A percentile compares a stretch with the other conserved stretches of the same genome.
These are phyloP conservation scores for Penicillium palitans DNA, from an alignment of 2,329 filamentous ascomycete species.

Conservation along the genomic window DNA sequence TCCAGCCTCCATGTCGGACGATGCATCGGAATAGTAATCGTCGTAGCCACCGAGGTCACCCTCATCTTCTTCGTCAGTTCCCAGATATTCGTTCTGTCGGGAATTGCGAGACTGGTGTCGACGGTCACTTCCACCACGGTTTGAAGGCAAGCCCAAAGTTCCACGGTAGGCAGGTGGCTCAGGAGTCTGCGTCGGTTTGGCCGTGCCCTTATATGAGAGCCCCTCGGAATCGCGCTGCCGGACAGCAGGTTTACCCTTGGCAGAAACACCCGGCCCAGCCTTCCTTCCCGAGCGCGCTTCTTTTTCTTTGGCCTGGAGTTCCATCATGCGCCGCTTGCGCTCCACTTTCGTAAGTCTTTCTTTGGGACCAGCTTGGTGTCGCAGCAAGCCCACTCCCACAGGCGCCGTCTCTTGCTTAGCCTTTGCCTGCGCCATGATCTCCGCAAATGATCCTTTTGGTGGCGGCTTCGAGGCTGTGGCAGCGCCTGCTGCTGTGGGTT, in stretches of 20 bases:
- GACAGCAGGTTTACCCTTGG: conserved; percentile 24
- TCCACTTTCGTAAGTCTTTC: conserved; percentile 59
- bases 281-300: conserved; percentile 36
- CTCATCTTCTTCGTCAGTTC: conserved; percentile 51
- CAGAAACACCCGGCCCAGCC: conserved; percentile 20
- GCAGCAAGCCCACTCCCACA: conserved; percentile 53
- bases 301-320: conserved; percentile 45
- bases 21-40: conserved; percentile 47
- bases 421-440: conserved; percentile 60
- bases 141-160: conserved; percentile 41
- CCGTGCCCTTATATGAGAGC: conserved; percentile 42
- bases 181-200: conserved; percentile 31
- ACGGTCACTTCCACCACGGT: conserved; percentile 29
- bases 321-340: conserved; percentile 47
- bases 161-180: conserved; percentile 41
- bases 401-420: conserved; percentile 51
- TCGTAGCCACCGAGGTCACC: conserved; percentile 43
- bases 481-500: conserved; percentile 3
- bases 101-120: conserved; percentile 30
- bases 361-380: conserved; percentile 55
- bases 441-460: conserved; percentile 60
- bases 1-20: conserved; percentile 55
- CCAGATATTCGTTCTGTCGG: conserved; percentile 46
- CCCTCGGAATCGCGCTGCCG: conserved; percentile 38
- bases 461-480: conserved; percentile 44